Conservation (phyloP, 176 grass and related monocot species). For the Themeda triandra region DNA sequence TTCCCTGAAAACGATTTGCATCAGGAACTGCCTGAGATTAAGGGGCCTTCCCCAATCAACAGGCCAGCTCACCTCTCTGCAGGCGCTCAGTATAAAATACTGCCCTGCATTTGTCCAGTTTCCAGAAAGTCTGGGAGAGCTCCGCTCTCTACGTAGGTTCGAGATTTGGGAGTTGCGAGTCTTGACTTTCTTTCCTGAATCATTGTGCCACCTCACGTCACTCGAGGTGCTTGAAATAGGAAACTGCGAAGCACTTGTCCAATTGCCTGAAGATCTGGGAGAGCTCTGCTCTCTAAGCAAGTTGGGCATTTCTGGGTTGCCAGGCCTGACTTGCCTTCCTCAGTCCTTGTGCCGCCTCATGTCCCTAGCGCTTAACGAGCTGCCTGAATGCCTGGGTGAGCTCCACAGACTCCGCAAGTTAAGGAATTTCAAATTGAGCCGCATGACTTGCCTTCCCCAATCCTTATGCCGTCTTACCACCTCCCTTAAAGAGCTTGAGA, state of each 20-base stretch:
- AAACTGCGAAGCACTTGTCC: neutral
- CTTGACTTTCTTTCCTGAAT: no score
- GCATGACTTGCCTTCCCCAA: neutral
- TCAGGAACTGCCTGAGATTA: no score
- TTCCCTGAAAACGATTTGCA: no score
- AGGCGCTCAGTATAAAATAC: no score
- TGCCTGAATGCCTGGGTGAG: neutral
- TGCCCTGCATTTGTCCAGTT: no score
- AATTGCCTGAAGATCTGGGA: neutral
- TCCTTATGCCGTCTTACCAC: neutral
- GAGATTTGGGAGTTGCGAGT: no score
- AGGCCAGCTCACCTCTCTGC: no score
- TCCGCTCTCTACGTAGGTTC: no score
- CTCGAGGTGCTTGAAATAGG: neutral
- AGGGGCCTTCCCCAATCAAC: no score
- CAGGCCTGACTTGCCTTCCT: neutral
- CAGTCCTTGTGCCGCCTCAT: no score
- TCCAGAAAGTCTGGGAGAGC: no score
- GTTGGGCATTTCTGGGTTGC: neutral
- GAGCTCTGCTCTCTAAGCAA: neutral
- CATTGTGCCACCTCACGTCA: no score
- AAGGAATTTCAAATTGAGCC: fast-evolving
- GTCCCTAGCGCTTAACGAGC: neutral
- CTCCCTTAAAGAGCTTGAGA: neutral
- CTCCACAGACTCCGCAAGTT: neutral